phyloP scores from a whole-genome alignment of 768 basidiomycete species.

The Calocybe gangraenosa region DNA sequence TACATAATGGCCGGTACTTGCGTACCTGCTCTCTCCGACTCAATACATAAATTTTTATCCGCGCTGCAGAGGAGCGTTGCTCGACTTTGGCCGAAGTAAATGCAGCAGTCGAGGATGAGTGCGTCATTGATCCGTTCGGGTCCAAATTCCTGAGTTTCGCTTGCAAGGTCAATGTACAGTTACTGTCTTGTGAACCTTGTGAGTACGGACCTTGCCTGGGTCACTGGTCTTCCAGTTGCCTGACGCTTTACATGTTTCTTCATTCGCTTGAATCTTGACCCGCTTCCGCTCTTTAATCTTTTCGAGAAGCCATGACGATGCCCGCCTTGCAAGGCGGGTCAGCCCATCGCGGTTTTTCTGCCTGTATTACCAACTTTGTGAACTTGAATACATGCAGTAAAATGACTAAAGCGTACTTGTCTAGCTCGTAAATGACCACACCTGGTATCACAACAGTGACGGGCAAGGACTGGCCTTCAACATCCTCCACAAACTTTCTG shows the following conservation, averaged over 20 bases:
- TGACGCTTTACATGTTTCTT: slow-evolving; percentile 58
- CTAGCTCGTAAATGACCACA: slow-evolving; percentile 73
- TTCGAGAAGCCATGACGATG: slow-evolving; percentile 63
- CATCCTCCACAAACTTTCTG: slow-evolving; percentile 59
- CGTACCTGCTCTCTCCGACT: slow-evolving; percentile 33
- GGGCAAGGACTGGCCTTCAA: slow-evolving; percentile 45
- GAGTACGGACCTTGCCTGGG: slow-evolving; percentile 36
- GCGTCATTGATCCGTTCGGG: slow-evolving; percentile 48
- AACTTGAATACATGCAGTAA: neutral
- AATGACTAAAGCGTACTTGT: slow-evolving; percentile 40
- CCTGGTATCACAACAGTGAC: slow-evolving; percentile 67
- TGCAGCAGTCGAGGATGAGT: slow-evolving; percentile 73
- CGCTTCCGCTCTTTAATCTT: slow-evolving; percentile 53
- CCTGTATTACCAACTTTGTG: slow-evolving; percentile 22
- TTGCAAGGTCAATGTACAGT: neutral
- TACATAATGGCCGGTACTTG: slow-evolving; percentile 21
- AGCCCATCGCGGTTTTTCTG: slow-evolving; percentile 43
- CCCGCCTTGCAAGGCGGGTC: slow-evolving; percentile 65
- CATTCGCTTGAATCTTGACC: slow-evolving; percentile 58
- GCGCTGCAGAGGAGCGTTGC: slow-evolving; percentile 61
- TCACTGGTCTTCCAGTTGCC: slow-evolving; percentile 57
- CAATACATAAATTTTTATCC: slow-evolving; percentile 63
- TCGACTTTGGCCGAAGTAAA: slow-evolving; percentile 49
- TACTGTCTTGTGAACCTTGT: neutral
- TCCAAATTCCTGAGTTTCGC: slow-evolving; percentile 21